Base-by-base conservation (phyloP, 2,329 filamentous ascomycete genomes). In the Monilinia vaccinii-corymbosi region DNA sequence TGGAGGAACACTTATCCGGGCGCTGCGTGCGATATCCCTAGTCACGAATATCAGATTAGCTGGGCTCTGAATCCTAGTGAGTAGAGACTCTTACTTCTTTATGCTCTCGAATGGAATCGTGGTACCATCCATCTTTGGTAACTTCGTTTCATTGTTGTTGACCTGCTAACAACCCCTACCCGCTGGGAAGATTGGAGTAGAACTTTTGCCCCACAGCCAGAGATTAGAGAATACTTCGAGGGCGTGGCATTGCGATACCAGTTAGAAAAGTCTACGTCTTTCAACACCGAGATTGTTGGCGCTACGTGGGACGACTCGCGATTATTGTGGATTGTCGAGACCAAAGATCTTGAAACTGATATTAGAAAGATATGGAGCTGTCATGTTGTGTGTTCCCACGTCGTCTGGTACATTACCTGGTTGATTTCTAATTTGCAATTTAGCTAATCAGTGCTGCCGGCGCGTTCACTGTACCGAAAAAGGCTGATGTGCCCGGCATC, bases 31-130 rank as follows among this genome's bases (percentile, higher is more conserved):
- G 53, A 56, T 38, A 47, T 56, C 28, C 53, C 42, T 23, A 46
- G 40, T 56, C 40, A 56, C 18, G 40, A 45, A 16, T 56, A 56
- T 36, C 42, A 45, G n/a, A 45, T 56, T n/a, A 47, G 40, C 21
- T 56, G 25, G 25, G 53, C 53, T 34, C 13, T 47, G n/a, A 56
- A 56, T 47, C 53, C 53, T 44, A 32, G 50, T 53, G 50, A 53
- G 50, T 51, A n/a, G n/a, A n/a, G n/a, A n/a, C 36, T 40, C 13
- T 40, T 40, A 1, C 36, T 40, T 45, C 4, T 25, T 13, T 45
- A 21, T 6, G 13, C 21, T 45, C 25, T 25, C 4, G 21, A 25
- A 14, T 16, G n/a, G 11, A 13, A 3, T 23, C 14, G 21, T 13
- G 11, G 11, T 45, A 21, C 44, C 21, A 14, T 23, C 6, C n/a